phyloP scores from a whole-genome alignment of 2,329 filamentous ascomycete species.

The Sporothrix globosa region DNA sequence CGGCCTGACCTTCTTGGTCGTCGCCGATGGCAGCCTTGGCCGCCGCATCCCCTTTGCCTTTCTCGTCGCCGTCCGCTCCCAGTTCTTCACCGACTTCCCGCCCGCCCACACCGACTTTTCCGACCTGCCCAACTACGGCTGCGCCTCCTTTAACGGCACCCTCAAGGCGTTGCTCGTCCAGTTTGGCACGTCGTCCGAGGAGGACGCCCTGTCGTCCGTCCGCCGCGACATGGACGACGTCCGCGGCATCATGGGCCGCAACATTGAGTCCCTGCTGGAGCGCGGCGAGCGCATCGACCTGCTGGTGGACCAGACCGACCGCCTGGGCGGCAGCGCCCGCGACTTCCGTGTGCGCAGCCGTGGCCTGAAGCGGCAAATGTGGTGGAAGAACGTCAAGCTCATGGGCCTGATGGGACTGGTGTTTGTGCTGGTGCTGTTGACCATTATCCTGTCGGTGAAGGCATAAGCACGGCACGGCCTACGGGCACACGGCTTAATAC shows the following conservation, averaged over 20 bases:
- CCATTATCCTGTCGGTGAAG: slow-evolving; percentile 60
- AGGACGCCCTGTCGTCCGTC: slow-evolving; percentile 82
- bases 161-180: slow-evolving; percentile 79
- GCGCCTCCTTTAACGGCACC: slow-evolving; percentile 80
- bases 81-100: slow-evolving; percentile 75
- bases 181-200: slow-evolving; percentile 75
- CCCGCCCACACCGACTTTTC: slow-evolving; percentile 70
- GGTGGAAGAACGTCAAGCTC: slow-evolving; percentile 99
- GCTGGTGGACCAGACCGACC: slow-evolving; percentile 94
- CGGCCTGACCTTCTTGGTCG: slow-evolving; percentile 87
- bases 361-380: slow-evolving; percentile 90
- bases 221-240: slow-evolving; percentile 92
- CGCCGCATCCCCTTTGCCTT: slow-evolving; percentile 92
- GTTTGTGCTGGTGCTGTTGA: slow-evolving; percentile 60
- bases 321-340: slow-evolving; percentile 80
- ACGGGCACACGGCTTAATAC: not conserved
- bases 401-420: slow-evolving; percentile 80
- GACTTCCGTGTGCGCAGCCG: slow-evolving; percentile 89
- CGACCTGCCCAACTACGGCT: slow-evolving; percentile 84
- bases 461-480: not conserved
- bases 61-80: slow-evolving; percentile 85
- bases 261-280: slow-evolving; percentile 88
- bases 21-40: slow-evolving; percentile 78
- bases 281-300: slow-evolving; percentile 91
- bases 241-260: slow-evolving; percentile 90